phyloP scores from a whole-genome alignment of 2,329 filamentous ascomycete genomes.

The Albophoma yamanashiensis region DNA sequence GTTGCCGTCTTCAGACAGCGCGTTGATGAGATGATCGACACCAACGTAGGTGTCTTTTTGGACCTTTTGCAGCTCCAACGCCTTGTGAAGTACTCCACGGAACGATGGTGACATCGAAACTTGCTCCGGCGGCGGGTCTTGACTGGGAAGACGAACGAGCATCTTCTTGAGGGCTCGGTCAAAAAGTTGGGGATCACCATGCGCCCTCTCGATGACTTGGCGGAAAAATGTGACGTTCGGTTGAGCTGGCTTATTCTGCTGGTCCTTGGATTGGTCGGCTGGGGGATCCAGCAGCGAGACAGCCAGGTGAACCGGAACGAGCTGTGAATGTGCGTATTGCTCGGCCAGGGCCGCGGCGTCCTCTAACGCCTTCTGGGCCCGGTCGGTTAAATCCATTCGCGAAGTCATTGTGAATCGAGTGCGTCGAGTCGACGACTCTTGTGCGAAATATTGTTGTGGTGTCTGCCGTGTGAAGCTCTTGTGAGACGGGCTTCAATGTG shows the following conservation, averaged over 20 bases:
- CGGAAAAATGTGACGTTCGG: conserved; percentile 70
- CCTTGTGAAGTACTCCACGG: conserved; percentile 70
- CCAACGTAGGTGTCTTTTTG: conserved; percentile 95
- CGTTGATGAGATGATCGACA: conserved; percentile 85
- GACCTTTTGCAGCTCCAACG: conserved; percentile 87
- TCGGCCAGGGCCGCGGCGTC: conserved; percentile 82
- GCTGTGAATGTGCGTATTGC: conserved; percentile 84
- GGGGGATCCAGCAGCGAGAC: conserved; percentile 70
- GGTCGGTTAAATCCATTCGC: conserved; percentile 86
- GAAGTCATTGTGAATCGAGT: conserved; percentile 48
- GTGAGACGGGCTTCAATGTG: not conserved
- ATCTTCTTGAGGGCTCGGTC: conserved; percentile 85
- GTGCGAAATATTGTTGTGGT: not conserved
- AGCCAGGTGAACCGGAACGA: conserved; percentile 82
- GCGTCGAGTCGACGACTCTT: not conserved
- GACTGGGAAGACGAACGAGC: conserved; percentile 81
- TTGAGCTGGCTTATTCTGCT: conserved; percentile 62
- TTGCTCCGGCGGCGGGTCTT: conserved; percentile 87
- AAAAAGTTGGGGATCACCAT: conserved; percentile 83
- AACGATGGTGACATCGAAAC: conserved; percentile 76
- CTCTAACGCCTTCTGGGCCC: conserved; percentile 79
- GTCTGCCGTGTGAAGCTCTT: not conserved
- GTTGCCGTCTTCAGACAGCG: conserved; percentile 66
- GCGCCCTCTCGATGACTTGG: conserved; percentile 87
- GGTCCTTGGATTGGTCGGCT: conserved; percentile 68